These are phyloP conservation scores for Pseudogymnoascus sp. DNA, from an alignment of 2,329 filamentous ascomycete species.

Conservation along the genomic window DNA sequence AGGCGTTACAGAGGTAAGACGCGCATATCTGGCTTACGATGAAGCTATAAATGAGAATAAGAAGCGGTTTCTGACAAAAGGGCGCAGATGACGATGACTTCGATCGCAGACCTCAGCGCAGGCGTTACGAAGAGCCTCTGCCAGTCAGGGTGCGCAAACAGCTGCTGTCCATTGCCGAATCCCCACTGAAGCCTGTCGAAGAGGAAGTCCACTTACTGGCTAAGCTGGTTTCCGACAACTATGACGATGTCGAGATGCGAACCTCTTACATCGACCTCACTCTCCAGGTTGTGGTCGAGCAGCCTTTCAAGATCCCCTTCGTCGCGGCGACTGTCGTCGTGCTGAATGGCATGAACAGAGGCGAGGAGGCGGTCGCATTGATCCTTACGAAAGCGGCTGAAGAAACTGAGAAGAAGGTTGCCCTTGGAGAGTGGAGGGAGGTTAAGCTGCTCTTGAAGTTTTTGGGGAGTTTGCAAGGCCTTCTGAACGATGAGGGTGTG, in stretches of 20 bases:
- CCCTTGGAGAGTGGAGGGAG: conserved; percentile 74
- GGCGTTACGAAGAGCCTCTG: conserved; percentile 67
- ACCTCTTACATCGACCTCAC: conserved; percentile 66
- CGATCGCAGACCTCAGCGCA: conserved; percentile 66
- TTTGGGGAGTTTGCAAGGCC: conserved; percentile 74
- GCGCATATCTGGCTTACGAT: neutral
- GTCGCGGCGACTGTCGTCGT: conserved; percentile 76
- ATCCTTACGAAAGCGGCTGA: conserved; percentile 58
- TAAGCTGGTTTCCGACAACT: conserved; percentile 71
- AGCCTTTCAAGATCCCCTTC: conserved; percentile 97
- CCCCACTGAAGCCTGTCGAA: conserved; percentile 68
- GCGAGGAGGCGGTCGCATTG: conserved; percentile 62
- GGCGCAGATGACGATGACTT: conserved; percentile 66
- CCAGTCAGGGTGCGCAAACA: conserved; percentile 69
- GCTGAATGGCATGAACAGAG: conserved; percentile 63
- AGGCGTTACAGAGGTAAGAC: conserved; percentile 68
- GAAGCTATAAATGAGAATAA: conserved; percentile 2
- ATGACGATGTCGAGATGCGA: conserved; percentile 75
- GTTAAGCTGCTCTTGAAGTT: conserved; percentile 89
- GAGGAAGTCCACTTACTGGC: conserved; percentile 73
- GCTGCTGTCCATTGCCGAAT: conserved; percentile 74
- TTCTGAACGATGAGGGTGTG: conserved; percentile 77
- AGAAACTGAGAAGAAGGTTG: conserved; percentile 60
- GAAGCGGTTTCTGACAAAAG: conserved; percentile 26
- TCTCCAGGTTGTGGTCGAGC: conserved; percentile 74